Evolutionary conservation across 2,329 filamentous ascomycete genomes (phyloP), one percentile per base, ranked within the genome.

Genomic region (Fusarium praegraminearum): DNA sequence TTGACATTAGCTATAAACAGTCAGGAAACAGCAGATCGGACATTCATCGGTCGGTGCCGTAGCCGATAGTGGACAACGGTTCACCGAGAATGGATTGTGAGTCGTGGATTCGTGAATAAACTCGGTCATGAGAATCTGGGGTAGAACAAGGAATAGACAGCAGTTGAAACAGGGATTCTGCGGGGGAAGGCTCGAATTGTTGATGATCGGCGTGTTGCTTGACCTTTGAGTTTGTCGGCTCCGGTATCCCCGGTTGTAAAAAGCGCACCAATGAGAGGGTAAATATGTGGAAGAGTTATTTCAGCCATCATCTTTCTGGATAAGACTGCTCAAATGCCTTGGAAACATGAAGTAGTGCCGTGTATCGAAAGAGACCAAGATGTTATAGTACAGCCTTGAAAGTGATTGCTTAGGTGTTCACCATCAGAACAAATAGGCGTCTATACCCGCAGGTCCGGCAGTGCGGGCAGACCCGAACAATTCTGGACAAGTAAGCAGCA

Each of bases 111-210:
- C 12, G 24, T 24, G 41, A 63, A 63, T 63, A 63, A 47, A 56
- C 60, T 63, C 58, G 30, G 32, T 32, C 18, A 24, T 43, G 22
- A 62, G 38, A 63, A 63, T 63, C 60, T 16, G 60, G 60, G 60
- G 60, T 43, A 63, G 43, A 63, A 30, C 60, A 63, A 38, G 60
- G 49, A 63, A 63, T 20, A 41, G 38, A 18, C 35, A 30, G 40
- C 20, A 20, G 22, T 36, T 32, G 5, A 3, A 20, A 33, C 35
- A 53, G 60, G 60, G 58, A 28, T 33, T 47, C 36, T 63, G 60
- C 49, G 58, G 58, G 58, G 60, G 26, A 57, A 43, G 10, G 24
- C 49, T 63, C 8, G 2, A 44, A 43, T 10, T 13, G 28, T 35
- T 11, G 7, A 33, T 18, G 60, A 63, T 63, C 58, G 8, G 28